phyloP scores from a whole-genome alignment of 2,329 filamentous ascomycete species.

The Aspergillus flavus region DNA sequence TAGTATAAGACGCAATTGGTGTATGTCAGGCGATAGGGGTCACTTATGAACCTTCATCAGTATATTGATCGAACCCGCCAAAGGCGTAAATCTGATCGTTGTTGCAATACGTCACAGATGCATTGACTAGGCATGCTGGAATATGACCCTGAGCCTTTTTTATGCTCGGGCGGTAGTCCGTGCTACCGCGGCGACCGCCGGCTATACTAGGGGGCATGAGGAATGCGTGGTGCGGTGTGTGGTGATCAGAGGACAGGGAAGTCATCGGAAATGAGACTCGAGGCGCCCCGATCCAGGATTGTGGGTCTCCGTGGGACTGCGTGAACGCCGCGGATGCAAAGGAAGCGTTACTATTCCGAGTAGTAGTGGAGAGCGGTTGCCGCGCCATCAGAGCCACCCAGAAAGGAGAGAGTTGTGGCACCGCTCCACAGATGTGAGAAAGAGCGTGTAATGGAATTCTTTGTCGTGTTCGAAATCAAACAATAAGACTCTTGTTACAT shows the following conservation, averaged over 20 bases:
- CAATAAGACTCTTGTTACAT: not conserved
- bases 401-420: not conserved
- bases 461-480: not conserved
- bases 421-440: not conserved
- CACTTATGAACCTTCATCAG: constrained; percentile 72
- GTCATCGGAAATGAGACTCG: constrained; percentile 30
- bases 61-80: constrained; percentile 97
- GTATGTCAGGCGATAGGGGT: not conserved
- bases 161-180: constrained; percentile 83
- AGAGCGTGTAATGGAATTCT: not conserved
- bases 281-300: constrained; percentile 33
- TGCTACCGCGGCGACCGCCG: constrained; percentile 62
- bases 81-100: constrained; percentile 98
- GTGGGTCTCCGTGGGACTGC: constrained; percentile 39
- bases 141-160: constrained; percentile 76
- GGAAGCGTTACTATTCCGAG: constrained; percentile 21
- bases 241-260: constrained; percentile 43
- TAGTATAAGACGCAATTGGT: constrained; percentile 1
- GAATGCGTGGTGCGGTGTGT: constrained; percentile 70
- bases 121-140: constrained; percentile 94
- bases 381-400: constrained; percentile 32
- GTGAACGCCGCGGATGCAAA: constrained; percentile 20
- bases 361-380: constrained; percentile 28
- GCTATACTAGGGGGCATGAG: constrained; percentile 86
- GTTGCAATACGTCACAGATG: constrained; percentile 97